Percentiles rank a stretch among this genome's conserved stretches.
Conservation (phyloP, 805 yeast genomes). For the Saccharomyces cerevisiae region DNA sequence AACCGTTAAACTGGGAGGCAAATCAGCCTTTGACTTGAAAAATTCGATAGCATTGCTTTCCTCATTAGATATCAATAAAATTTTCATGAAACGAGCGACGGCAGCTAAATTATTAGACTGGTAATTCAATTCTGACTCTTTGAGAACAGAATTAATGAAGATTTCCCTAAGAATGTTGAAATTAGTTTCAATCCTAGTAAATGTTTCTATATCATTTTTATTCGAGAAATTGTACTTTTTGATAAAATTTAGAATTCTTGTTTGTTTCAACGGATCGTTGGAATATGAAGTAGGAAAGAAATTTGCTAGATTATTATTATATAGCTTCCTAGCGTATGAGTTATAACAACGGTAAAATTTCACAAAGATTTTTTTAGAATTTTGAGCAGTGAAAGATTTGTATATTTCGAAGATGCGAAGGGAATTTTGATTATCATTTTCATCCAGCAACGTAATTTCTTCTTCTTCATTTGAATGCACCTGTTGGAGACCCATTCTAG, state of each 20-base stretch:
- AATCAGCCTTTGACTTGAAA: slow-evolving; percentile 31
- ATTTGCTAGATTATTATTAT: slow-evolving; percentile 14
- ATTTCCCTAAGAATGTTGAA: slow-evolving; percentile 37
- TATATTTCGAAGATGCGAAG: slow-evolving; percentile 13
- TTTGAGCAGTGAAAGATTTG: slow-evolving; percentile 7
- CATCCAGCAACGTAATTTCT: not conserved
- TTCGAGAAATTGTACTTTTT: slow-evolving; percentile 17
- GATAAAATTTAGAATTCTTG: slow-evolving; percentile 17
- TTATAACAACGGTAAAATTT: slow-evolving; percentile 14
- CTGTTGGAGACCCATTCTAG: slow-evolving; percentile 14
- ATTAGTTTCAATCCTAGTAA: slow-evolving; percentile 14
- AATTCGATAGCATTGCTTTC: slow-evolving; percentile 34
- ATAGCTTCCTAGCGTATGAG: slow-evolving; percentile 18
- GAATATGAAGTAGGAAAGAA: slow-evolving; percentile 21
- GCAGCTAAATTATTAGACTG: slow-evolving; percentile 38
- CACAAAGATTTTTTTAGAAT: slow-evolving; percentile 12
- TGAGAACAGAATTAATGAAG: slow-evolving; percentile 60
- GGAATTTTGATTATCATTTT: slow-evolving; percentile 1
- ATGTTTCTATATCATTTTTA: slow-evolving; percentile 13
- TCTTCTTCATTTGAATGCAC: not conserved
- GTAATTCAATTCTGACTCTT: slow-evolving; percentile 57
- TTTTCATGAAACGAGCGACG: slow-evolving; percentile 25
- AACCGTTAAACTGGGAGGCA: not conserved
- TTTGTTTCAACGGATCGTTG: slow-evolving; percentile 23
- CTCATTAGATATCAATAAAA: slow-evolving; percentile 33